Evolutionary conservation across 2,329 filamentous ascomycete genomes (phyloP), one percentile per base, ranked within the genome.

Genomic region (Xylariaceae sp.): DNA sequence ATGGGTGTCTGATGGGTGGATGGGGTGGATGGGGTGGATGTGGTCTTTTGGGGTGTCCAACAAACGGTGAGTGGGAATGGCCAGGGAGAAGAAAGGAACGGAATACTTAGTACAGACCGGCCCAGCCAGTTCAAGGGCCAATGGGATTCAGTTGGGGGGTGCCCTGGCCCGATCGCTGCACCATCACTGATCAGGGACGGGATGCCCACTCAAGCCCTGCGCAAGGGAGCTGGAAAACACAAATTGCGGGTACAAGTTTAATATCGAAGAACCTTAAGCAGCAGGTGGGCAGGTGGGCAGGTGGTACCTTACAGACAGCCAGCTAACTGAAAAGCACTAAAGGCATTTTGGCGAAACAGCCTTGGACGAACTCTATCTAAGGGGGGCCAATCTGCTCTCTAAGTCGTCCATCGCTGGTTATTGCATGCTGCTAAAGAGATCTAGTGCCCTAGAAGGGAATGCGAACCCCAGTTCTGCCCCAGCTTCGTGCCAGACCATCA

Each of bases 191-290:
- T 36, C 54, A 59, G 58, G 62, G 53, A 61, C 50, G 54, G 51
- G 51, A 54, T 41, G 43, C 21, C 23, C 21, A 28, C 40, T 17
- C 41, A 29, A 17, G 17, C 19, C 28, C 40, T 24, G 28, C 23
- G 23, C 17, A 46, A 39, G 33, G 31, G 53, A 39, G 26, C 36
- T 46, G 43, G 53, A 41, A 47, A 60, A 58, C 49, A 47, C 53
- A 65, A 61, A 65, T 66, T 62, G 64, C 55, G 63, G 61, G 62
- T 61, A 61, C 52, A 37, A 28, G 41, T 34, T 59, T 50, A 56
- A 59, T 51, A 43, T 56, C 46, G 37, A 58, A 36, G 16, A 43
- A 36, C 37, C 36, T 34, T 17, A 31, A n/a, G n/a, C n/a, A n/a
- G n/a, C n/a, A n/a, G n/a, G n/a, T n/a, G n/a, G n/a, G n/a, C n/a